Conservation (phyloP, 768 basidiomycete genomes). For the Macrolepiota dolichaula region DNA sequence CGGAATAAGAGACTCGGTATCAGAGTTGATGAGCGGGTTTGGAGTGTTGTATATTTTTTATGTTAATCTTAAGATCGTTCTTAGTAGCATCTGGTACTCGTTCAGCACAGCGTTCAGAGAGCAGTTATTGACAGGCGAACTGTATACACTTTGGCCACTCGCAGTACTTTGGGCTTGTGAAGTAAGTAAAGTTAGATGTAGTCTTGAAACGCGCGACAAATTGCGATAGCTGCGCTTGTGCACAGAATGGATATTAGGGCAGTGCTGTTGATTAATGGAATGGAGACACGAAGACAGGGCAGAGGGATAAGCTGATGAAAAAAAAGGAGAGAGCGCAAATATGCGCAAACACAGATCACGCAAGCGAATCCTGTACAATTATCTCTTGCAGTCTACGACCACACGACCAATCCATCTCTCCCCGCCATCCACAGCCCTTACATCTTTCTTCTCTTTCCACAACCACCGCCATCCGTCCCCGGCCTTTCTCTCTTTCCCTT, state of each 20-base stretch:
- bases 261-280: too few relatives aligned
- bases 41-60: neutral
- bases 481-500: constrained; percentile 6
- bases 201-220: too few relatives aligned
- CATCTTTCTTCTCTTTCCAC: constrained; percentile 11
- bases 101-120: neutral
- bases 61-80: neutral
- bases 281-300: neutral
- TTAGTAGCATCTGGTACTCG: neutral
- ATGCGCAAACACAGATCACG: constrained; percentile 24
- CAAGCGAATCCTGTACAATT: constrained; percentile 12
- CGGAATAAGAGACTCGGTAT: neutral
- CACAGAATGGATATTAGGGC: too few relatives aligned
- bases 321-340: constrained; percentile 18
- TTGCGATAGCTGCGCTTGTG: too few relatives aligned
- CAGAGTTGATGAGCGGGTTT: neutral
- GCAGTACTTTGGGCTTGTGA: too few relatives aligned
- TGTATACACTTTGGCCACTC: too few relatives aligned
- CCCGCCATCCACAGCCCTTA: constrained; percentile 21
- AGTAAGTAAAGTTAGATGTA: too few relatives aligned
- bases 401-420: constrained; percentile 33
- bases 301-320: neutral
- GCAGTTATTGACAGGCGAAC: too few relatives aligned
- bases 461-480: constrained; percentile 8
- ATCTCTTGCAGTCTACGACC: constrained; percentile 19